Percentiles rank a stretch among this genome's conserved stretches.
phyloP scores from a whole-genome alignment of 805 yeast species.

The Candida boidinii region DNA sequence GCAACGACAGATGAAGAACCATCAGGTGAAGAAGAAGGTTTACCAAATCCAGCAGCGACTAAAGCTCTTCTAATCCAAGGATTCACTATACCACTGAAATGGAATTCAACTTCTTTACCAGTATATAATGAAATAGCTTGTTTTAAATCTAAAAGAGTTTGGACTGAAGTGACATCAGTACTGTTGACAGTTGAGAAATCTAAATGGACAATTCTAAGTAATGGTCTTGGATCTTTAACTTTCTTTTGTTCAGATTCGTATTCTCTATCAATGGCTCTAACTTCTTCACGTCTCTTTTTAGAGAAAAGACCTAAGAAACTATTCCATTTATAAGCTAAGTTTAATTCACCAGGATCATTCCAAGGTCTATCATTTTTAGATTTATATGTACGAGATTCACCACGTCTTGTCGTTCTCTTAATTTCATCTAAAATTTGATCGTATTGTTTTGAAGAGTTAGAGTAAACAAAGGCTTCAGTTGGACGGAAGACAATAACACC shows the following conservation, averaged over 20 bases:
- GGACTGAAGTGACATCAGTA: slow-evolving; percentile 74
- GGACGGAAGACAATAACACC: slow-evolving; percentile 85
- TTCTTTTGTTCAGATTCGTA: slow-evolving; percentile 16
- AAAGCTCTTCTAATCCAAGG: slow-evolving; percentile 84
- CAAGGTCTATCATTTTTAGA: slow-evolving; percentile 66
- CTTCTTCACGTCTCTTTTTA: slow-evolving; percentile 2
- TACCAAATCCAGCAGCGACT: slow-evolving; percentile 69
- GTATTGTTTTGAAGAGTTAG: slow-evolving; percentile 68
- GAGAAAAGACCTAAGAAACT: slow-evolving; percentile 1
- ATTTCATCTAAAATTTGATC: slow-evolving; percentile 65
- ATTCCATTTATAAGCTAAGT: slow-evolving; percentile 19
- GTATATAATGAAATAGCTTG: slow-evolving; percentile 66
- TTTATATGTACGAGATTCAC: slow-evolving; percentile 32
- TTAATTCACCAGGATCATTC: slow-evolving; percentile 77
- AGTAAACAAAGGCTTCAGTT: slow-evolving; percentile 71
- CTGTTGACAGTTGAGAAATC: slow-evolving; percentile 75
- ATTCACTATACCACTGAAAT: slow-evolving; percentile 74
- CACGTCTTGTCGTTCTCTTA: slow-evolving; percentile 51
- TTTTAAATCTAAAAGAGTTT: slow-evolving; percentile 66
- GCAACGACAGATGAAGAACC: slow-evolving; percentile 5
- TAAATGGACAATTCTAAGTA: slow-evolving; percentile 61
- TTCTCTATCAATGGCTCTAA: slow-evolving; percentile 11
- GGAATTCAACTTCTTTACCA: slow-evolving; percentile 80
- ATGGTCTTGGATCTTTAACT: slow-evolving; percentile 48
- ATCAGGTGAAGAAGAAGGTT: background rate